Conservation (phyloP, 2,329 filamentous ascomycete species). For the Chalaropsis ovoidea region DNA sequence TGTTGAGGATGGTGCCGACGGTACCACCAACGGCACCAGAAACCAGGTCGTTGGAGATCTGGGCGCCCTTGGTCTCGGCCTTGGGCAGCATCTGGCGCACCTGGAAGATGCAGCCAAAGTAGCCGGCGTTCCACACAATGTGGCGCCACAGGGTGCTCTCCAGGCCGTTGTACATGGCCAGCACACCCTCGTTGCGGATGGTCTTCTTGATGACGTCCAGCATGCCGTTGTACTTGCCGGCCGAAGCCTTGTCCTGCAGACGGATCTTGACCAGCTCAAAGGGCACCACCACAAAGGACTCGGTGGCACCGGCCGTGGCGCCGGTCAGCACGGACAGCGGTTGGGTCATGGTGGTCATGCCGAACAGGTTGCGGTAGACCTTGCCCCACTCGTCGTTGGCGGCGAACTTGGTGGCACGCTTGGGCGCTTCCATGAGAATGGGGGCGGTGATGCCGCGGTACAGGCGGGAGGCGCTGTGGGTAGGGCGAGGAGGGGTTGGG, state of each 20-base stretch:
- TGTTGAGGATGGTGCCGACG: constrained; percentile 81
- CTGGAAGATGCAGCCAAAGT: constrained; percentile 98
- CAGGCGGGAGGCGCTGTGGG: constrained; percentile 64
- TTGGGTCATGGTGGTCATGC: constrained; percentile 79
- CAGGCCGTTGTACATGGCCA: constrained; percentile 91
- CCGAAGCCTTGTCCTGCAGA: constrained; percentile 88
- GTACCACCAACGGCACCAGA: constrained; percentile 85
- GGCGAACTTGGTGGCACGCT: constrained; percentile 96
- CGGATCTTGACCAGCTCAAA: constrained; percentile 99
- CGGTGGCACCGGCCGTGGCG: constrained; percentile 87
- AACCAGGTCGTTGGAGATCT: constrained; percentile 79
- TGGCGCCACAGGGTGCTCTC: constrained; percentile 97
- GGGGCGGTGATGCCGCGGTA: constrained; percentile 94
- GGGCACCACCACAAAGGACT: constrained; percentile 92
- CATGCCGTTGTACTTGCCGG: constrained; percentile 76
- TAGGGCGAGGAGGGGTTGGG: not conserved
- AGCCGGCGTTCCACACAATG: constrained; percentile 79
- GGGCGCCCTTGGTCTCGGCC: constrained; percentile 65
- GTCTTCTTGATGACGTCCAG: constrained; percentile 74
- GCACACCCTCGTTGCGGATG: constrained; percentile 66
- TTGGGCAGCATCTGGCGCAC: constrained; percentile 74
- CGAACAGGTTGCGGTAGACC: constrained; percentile 82
- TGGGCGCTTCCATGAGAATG: constrained; percentile 91
- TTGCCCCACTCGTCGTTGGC: constrained; percentile 98
- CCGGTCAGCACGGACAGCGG: constrained; percentile 84